Evolutionary conservation across 148 eudicot genomes (phyloP), one percentile per base, ranked within the genome.

Genomic region (Dysphania ambrosioides): DNA sequence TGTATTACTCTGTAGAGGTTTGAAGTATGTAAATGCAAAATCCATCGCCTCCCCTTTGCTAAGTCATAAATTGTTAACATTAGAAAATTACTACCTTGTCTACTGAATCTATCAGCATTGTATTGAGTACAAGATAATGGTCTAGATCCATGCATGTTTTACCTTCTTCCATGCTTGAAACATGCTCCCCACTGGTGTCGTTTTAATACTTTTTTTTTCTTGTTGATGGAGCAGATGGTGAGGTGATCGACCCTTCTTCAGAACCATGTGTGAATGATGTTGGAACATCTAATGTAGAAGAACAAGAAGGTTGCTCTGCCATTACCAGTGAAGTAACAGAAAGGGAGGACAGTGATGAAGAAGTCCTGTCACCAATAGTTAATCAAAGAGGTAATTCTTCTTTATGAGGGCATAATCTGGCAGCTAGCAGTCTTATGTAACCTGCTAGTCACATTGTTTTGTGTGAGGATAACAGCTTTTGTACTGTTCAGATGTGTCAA

Each of bases 281-380:
- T 24, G 47, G 78, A 61, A 75, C 72, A 51, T 57, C 77, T 42
- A 77, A 75, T 63, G 51, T 27, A 21, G 67, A 42, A 21, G 72
- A 16, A 47, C 53, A 42, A 10, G 47, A 83, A 29, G 82, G 77
- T 63, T 66, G 59, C 68, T 86, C 91, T 35, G 78, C 77, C 63
- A 66, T 82, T 73, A 78, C 90, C 53, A 84, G 90, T 82, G 88
- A 85, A 78, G 73, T 76, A 72, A 79, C 88, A 61, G 87, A 91
- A 35, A 40, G 36, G 29, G 87, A 79, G 62, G 56, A 73, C 41
- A 53, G 70, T 74, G 84, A 78, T 30, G 82, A 83, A 58, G 95
- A 91, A 86, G 85, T 88, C 63, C 86, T 79, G 72, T 88, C 97
- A 2, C 83, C 93, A 16, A 70, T 56, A 32, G 61, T 70, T 72